phyloP scores from a whole-genome alignment of 495 filamentous ascomycete species.

The Cetradonia linearis region DNA sequence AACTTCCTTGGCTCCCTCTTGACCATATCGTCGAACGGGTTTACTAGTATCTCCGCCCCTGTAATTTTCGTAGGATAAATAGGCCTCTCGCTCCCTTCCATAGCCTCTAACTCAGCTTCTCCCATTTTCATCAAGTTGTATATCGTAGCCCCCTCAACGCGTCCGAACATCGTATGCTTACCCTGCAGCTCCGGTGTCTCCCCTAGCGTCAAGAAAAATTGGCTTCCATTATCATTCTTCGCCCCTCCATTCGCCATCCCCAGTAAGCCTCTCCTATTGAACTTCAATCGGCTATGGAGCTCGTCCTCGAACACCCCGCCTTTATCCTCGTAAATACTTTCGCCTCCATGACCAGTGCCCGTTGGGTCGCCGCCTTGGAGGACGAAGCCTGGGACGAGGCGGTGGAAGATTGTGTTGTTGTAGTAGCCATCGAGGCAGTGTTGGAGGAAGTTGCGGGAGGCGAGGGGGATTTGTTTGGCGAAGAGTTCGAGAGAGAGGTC shows the following conservation, averaged over 20 bases:
- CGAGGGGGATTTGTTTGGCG: conserved; percentile 82
- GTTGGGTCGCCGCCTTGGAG: conserved; percentile 92
- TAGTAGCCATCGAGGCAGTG: conserved; percentile 93
- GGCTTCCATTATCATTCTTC: conserved; percentile 62
- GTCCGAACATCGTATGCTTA: conserved; percentile 89
- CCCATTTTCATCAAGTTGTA: conserved; percentile 91
- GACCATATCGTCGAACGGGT: conserved; percentile 81
- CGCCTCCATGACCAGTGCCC: conserved; percentile 83
- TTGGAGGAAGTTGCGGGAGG: conserved; percentile 92
- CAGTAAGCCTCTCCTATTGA: conserved; percentile 80
- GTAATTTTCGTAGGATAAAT: conserved; percentile 78
- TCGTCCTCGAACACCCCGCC: conserved; percentile 73
- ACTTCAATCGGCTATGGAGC: conserved; percentile 82
- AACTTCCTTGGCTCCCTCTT: conserved; percentile 46
- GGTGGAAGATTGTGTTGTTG: conserved; percentile 83
- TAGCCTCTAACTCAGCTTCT: conserved; percentile 60
- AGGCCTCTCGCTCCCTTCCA: conserved; percentile 69
- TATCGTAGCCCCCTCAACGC: conserved; percentile 86
- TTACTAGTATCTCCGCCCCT: conserved; percentile 72
- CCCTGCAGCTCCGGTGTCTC: conserved; percentile 74
- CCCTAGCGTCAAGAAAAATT: conserved; percentile 90
- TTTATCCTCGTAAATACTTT: conserved; percentile 71
- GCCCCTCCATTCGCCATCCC: conserved; percentile 75
- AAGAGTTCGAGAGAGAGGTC: conserved; percentile 86
- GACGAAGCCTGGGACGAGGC: conserved; percentile 82